Evolutionary conservation across 768 basidiomycete species (phyloP), one percentile per base, ranked within the genome.

Genomic region (Harrya chromipes): DNA sequence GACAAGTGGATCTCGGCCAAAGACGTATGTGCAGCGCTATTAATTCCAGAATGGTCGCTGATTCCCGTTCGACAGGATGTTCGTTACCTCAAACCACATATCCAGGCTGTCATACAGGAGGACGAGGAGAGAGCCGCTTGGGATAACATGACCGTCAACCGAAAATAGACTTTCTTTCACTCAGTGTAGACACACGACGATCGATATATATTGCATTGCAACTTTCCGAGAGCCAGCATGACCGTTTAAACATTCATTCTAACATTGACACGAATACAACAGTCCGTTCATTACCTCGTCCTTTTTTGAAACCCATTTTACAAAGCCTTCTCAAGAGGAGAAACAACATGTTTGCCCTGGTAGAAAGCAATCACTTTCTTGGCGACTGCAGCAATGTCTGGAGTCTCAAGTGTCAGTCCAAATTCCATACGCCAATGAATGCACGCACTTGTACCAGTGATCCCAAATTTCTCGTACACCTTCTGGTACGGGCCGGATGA

Each of bases 291-390:
- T 27, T 10, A 10, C 6, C 52, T 36, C 31, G 46, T 49, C 52
- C 20, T 9, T 27, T 20, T 27, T 16, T 10, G 6, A 45, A 21
- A 40, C 11, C 13, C 33, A 23, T 62, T 54, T 47, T 71, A 75
- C 61, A 91, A 64, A n/a, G 89, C 89, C 72, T 83, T 89, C 53
- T 82, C 69, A 29, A 91, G 73, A 23, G 89, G 90, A 40, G 90
- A 90, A n/a, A 82, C 70, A 37, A 90, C 77, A 43, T 78, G 72
- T 46, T 75, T 73, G n/a, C 84, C 84, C 71, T 78, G 87, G 79
- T 94, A 95, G 77, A 89, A 92, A 45, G 76, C 77, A 52, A 90
- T 80, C 43, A 93, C 83, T 79, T 93, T 92, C 80, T 92, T 85
- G 57, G 88, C 83, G 20, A 92, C 79, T 39, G 67, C 68, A 38